Evolutionary conservation across 257 asterid genomes (phyloP), one percentile per base, ranked within the genome.

Genomic region (Petunia axillaris): DNA sequence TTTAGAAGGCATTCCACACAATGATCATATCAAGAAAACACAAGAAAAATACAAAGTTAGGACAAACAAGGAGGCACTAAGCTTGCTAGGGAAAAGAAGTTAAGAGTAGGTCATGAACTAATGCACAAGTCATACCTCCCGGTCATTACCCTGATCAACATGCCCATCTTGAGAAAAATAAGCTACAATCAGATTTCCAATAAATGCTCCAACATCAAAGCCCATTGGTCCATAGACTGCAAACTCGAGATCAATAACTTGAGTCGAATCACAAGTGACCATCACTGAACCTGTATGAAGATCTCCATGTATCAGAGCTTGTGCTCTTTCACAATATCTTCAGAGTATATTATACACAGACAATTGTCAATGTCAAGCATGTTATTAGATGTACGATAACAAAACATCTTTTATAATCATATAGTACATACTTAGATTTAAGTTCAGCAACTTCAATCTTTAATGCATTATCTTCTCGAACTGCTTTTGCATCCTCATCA

Each of bases 81-180:
- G 25, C 25, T 25, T 25, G 25, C 25, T 25, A 25, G 25, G 25
- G 25, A 25, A 25, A 25, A 25, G 25, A 25, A 25, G 25, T 25
- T 25, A 25, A 25, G 25, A 25, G 25, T 25, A 25, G 25, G 25
- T 25, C 25, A 25, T 25, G 25, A 25, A 25, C 25, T 25, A 25
- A 25, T 64, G 37, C 63, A 79, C n/a, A 8, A 41, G 73, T 76
- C 77, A 80, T 84, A 88, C 99, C 82, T 89, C 87, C 59, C 99
- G 94, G 85, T 95, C 97, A 82, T 87, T 84, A 48, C 83, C 90
- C 54, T 88, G 81, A 15, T 87, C 85, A 3, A 89, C 91, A 80
- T 95, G 99, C 43, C 99, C 99, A 89, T 91, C 97, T 92, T 95
- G 99, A 75, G 99, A 84, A 85, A 90, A 95, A 85, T 92, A 93